Base-by-base conservation (phyloP, 768 basidiomycete genomes). In the Macrocybe gigantea region DNA sequence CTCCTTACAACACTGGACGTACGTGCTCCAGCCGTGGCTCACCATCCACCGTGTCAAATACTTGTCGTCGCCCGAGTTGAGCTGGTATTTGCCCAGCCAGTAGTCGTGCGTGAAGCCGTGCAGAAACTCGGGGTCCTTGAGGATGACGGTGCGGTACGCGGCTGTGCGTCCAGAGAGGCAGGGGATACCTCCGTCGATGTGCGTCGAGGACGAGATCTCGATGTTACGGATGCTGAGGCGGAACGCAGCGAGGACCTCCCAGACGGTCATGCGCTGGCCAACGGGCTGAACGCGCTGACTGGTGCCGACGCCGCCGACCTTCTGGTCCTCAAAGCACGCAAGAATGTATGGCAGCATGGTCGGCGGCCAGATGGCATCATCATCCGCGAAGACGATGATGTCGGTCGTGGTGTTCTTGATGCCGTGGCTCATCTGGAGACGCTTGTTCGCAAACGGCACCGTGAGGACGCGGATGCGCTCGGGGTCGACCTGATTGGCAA, bases 1-100 rank as follows among this genome's bases (percentile, higher is more conserved):
- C 67, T 90, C 87, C 62, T 78, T 80, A 71, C 87, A 92, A 62
- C 79, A 80, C 62, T 92, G 90, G 32, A 94, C 88, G 62, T 91
- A 93, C n/a, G 91, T 94, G 63, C 76, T 85, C 93, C 93, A 95
- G 11, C 92, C 91, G 58, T 94, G 92, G 60, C 82, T 84, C 50
- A 95, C 93, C 89, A 94, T 93, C 93, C 93, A 95, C 39, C 93
- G 73, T 12, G 93, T 97, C 61, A 95, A 70, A 69, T 92, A 95
- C 66, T 95, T 93, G 73, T 92, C 89, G 67, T 93, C 92, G 15
- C 92, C 91, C 3, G 88, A 92, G 64, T 94, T 94, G 54, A 93
- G 81, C 64, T 94, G 92, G 67, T 94, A 95, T 68, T 93, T 94
- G 47, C 85, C 89, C 33, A 93, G 66, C 92, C 92, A 93, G 60